Conservation (phyloP, 805 yeast species). For the Ogataea nitratoaversa region DNA sequence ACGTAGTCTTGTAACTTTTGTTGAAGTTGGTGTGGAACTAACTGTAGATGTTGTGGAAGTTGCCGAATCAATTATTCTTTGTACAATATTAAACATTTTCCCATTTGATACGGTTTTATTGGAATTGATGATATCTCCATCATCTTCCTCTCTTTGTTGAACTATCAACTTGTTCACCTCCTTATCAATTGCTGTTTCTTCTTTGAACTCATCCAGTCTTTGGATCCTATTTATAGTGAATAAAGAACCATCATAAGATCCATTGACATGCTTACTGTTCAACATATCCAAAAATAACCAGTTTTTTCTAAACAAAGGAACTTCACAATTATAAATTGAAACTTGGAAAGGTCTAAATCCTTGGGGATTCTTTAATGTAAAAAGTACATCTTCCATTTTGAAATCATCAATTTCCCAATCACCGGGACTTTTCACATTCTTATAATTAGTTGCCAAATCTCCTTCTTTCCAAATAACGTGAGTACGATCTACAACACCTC, state of each 20-base stretch:
- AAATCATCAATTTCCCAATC: slow-evolving; percentile 89
- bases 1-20: slow-evolving; percentile 68
- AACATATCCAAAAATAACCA: slow-evolving; percentile 89
- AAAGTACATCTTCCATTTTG: slow-evolving; percentile 77
- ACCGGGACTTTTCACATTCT: slow-evolving; percentile 71
- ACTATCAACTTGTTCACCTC: slow-evolving; percentile 19
- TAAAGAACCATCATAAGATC: slow-evolving; percentile 87
- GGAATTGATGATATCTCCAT: too few relatives aligned
- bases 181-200: slow-evolving; percentile 23
- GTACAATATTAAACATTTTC: not conserved
- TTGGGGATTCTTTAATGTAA: slow-evolving; percentile 77
- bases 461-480: slow-evolving; percentile 79
- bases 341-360: slow-evolving; percentile 81
- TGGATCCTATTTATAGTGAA: slow-evolving; percentile 87
- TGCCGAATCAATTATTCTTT: slow-evolving; percentile 34
- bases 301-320: slow-evolving; percentile 78
- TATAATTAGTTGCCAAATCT: slow-evolving; percentile 80
- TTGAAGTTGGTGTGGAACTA: not conserved
- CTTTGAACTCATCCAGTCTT: slow-evolving; percentile 44
- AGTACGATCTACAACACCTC: slow-evolving; percentile 91
- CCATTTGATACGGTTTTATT: too few relatives aligned
- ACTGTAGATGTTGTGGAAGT: not conserved
- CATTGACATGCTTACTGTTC: slow-evolving; percentile 80
- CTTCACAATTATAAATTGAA: slow-evolving; percentile 81
- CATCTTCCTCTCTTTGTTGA: too few relatives aligned